Evolutionary conservation across 176 grass and related monocot species (phyloP), one percentile per base, ranked within the genome.

Genomic region (Cenchrus americanus): DNA sequence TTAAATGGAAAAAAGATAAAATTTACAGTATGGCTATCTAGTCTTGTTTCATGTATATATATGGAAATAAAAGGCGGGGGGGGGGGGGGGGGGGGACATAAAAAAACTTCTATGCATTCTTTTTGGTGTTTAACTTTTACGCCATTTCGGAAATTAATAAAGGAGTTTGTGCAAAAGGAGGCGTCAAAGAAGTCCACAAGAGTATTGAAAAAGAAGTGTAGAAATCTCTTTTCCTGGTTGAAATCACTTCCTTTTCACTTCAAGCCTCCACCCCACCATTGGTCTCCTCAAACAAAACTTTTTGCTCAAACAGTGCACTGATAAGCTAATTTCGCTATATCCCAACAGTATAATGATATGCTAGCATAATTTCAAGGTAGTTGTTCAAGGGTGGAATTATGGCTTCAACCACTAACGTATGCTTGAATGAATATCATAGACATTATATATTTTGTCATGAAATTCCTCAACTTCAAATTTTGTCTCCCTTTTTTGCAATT

Each of bases 231-330:
- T 82, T 58, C 24, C 63, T 10, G 18, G 21, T 40, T 77, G 19
- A 79, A 57, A 64, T 82, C 62, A 77, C 78, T 85, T 89, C 5
- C 0, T 54, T 80, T 76, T 73, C 87, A 70, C 82, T 85, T 75
- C 53, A 89, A 81, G 82, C 51, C 47, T 70, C 62, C 34, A 54
- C 3, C 32, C 14, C 55, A 34, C 34, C 54, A 47, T 69, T 55
- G 70, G 23, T 75, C 51, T 62, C 62, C 43, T 75, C 61, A 40
- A 67, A 49, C 27, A 30, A 30, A 30, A 23, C 30, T 53, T 42
- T 63, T 57, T 78, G 37, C 6, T 10, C 37, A 79, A 84, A 74
- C 21, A 85, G 30, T 76, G 44, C 19, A 54, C 5, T 76, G 43
- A 71, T 74, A 81, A 37, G 54, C 83, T 82, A 27, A 57, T 82